phyloP scores from a whole-genome alignment of 768 basidiomycete genomes.

The Tricholoma matsutake region DNA sequence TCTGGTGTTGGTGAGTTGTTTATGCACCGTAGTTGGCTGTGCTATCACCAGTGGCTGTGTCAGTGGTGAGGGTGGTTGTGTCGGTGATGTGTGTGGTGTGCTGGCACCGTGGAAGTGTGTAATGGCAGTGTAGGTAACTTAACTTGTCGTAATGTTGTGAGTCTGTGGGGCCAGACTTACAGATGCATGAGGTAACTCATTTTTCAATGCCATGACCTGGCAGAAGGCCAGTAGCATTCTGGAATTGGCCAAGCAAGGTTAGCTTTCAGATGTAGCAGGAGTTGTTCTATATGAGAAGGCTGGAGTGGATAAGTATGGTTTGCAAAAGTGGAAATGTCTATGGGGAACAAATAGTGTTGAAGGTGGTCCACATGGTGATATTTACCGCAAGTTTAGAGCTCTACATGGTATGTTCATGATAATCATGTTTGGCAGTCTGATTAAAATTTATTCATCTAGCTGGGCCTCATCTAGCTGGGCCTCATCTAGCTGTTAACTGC shows the following conservation, averaged over 20 bases:
- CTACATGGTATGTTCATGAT: slow-evolving; percentile 5
- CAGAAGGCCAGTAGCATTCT: slow-evolving; percentile 18
- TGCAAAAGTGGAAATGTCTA: slow-evolving; percentile 16
- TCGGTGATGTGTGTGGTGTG: too few species aligned
- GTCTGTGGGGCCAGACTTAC: too few species aligned
- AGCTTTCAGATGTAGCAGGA: slow-evolving; percentile 19
- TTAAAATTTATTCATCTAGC: background rate
- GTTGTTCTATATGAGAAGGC: slow-evolving; percentile 17
- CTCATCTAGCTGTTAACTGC: slow-evolving; percentile 20
- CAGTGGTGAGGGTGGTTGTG: too few species aligned
- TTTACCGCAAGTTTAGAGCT: slow-evolving; percentile 18
- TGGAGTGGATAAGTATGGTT: slow-evolving; percentile 18
- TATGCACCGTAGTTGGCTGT: too few species aligned
- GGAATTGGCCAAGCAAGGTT: slow-evolving; percentile 18
- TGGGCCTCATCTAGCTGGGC: slow-evolving; percentile 16
- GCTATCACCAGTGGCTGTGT: too few species aligned
- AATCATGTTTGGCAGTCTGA: too few species aligned
- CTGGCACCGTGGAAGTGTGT: too few species aligned
- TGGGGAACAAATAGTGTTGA: too few species aligned
- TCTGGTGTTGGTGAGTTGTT: too few species aligned
- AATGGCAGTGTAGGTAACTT: too few species aligned
- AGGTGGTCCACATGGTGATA: slow-evolving; percentile 25
- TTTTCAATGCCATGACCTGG: slow-evolving; percentile 11
- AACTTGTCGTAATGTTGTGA: too few species aligned
- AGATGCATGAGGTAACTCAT: slow-evolving; percentile 16